These are phyloP conservation scores for Nigrospora osmanthi DNA, from an alignment of 2,329 filamentous ascomycete genomes.

Conservation along the genomic window DNA sequence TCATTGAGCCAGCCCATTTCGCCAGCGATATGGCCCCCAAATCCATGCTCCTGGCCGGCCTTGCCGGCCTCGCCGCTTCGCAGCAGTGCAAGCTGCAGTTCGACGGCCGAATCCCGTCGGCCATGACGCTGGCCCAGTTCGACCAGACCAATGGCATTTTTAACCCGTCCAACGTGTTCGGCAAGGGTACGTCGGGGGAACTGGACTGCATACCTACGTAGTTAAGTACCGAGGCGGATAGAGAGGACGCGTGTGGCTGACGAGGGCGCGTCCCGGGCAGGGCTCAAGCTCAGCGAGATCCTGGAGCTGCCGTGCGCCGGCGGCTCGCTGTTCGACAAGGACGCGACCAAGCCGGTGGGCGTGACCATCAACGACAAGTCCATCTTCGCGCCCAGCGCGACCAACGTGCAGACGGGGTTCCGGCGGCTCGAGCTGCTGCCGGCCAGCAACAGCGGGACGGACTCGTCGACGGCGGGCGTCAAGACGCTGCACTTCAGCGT, in stretches of 20 bases:
- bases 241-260: background rate
- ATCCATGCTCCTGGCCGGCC: background rate
- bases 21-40: background rate
- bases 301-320: background rate
- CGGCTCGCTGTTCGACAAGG: background rate
- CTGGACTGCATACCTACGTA: too few species aligned
- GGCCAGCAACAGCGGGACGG: constrained; percentile 39
- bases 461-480: constrained; percentile 42
- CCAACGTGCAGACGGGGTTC: constrained; percentile 49
- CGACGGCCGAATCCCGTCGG: constrained; percentile 35
- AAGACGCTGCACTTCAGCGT: constrained; percentile 57
- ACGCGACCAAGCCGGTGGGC: background rate
- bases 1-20: too few species aligned
- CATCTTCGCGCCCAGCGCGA: constrained; percentile 45
- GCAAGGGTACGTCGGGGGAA: constrained; percentile 27
- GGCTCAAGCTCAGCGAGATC: background rate
- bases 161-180: constrained; percentile 44
- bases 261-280: background rate
- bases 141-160: constrained; percentile 35
- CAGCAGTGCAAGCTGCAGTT: constrained; percentile 32
- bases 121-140: constrained; percentile 29
- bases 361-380: constrained; percentile 34
- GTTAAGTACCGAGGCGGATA: background rate
- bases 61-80: constrained; percentile 4
- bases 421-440: constrained; percentile 50